These are phyloP conservation scores for Cylindrodendrum hubeiense DNA, from an alignment of 2,329 filamentous ascomycete species.

Conservation along the genomic window DNA sequence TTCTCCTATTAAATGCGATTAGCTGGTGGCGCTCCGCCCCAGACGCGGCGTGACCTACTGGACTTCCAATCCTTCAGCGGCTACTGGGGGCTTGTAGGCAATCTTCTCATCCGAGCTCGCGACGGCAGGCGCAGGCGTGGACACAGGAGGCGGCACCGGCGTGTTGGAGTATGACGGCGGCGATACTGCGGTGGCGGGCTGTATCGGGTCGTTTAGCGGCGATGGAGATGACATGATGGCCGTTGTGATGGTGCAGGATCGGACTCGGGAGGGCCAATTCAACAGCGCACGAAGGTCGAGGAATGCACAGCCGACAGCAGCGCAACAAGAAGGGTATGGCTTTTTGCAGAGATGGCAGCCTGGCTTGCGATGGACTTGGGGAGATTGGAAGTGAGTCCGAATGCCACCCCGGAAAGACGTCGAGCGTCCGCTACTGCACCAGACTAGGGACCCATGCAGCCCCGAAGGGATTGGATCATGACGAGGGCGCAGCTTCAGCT, in stretches of 20 bases:
- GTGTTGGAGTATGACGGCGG: constrained; percentile 37
- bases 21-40: background rate
- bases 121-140: background rate
- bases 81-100: constrained; percentile 19
- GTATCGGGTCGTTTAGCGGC: background rate
- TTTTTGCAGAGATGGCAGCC: no score
- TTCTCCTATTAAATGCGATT: background rate
- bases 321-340: no score
- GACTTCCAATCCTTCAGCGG: constrained; percentile 18
- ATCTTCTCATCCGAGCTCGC: constrained; percentile 37
- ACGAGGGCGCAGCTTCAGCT: no score
- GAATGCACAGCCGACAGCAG: no score
- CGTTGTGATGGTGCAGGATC: background rate
- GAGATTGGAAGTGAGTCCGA: background rate
- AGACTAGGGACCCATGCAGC: background rate
- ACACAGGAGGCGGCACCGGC: constrained; percentile 10
- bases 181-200: constrained; percentile 28
- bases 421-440: background rate
- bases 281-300: no score
- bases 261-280: background rate
- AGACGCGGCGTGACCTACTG: background rate
- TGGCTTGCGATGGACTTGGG: background rate
- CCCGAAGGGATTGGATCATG: no score
- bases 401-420: background rate
- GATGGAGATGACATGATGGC: constrained; percentile 19